Evolutionary conservation across 768 basidiomycete species (phyloP).

Genomic region (Boletellus ananas): DNA sequence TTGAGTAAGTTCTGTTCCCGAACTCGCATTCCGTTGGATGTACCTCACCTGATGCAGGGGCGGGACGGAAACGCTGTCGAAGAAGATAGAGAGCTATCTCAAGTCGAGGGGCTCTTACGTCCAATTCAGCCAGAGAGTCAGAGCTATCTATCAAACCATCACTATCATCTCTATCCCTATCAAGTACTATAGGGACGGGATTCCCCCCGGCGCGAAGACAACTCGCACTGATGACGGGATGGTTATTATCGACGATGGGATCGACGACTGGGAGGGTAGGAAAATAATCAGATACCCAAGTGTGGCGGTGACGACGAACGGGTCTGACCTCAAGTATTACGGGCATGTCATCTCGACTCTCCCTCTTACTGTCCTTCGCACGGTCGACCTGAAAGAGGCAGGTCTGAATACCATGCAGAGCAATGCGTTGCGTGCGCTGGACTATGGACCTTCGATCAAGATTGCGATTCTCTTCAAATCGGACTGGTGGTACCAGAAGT

Average conservation of each 20-base stretch:
- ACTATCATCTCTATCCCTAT: neutral
- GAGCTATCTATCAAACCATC: slow-evolving; percentile 10
- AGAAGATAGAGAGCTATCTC: slow-evolving; percentile 23
- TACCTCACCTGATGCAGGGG: slow-evolving; percentile 11
- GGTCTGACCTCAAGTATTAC: slow-evolving; percentile 19
- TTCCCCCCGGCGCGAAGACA: too few species aligned
- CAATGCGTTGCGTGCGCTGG: slow-evolving; percentile 37
- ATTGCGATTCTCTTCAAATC: slow-evolving; percentile 41
- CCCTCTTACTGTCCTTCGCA: slow-evolving; percentile 36
- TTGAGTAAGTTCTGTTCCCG: slow-evolving; percentile 21
- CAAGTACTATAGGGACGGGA: too few species aligned
- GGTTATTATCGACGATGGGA: too few species aligned
- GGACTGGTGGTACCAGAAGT: slow-evolving; percentile 38
- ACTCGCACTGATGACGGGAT: too few species aligned
- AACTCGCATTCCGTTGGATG: too few species aligned
- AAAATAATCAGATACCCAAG: neutral
- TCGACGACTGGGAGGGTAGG: too few species aligned
- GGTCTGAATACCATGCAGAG: slow-evolving; percentile 28
- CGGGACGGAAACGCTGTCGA: slow-evolving; percentile 21
- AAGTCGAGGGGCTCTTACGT: slow-evolving; percentile 1
- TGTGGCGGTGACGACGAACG: slow-evolving; percentile 10
- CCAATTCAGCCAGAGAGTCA: slow-evolving; percentile 16
- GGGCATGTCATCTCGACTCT: slow-evolving; percentile 42
- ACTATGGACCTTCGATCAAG: slow-evolving; percentile 39
- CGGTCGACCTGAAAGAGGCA: slow-evolving; percentile 30